Evolutionary conservation across 2,329 filamentous ascomycete genomes (phyloP), one percentile per base, ranked within the genome.

Genomic region (Tolypocladium nubicola): DNA sequence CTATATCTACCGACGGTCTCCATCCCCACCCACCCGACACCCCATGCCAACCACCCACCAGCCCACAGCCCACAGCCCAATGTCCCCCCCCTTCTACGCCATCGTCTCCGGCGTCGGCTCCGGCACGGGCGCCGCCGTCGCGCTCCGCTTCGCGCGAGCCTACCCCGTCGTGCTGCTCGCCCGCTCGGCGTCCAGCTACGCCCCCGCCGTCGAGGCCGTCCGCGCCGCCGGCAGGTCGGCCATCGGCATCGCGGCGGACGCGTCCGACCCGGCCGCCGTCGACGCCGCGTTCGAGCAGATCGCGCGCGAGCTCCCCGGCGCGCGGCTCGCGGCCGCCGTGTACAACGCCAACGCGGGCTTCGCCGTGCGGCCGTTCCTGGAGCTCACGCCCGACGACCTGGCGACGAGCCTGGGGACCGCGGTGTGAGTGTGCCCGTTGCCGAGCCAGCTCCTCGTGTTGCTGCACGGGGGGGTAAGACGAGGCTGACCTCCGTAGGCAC

Each of bases 131-230:
- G 68, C 74, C 45, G 72, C 79, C 2, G 68, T 75, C 8, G 84
- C 84, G 23, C 72, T 80, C 56, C 79, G 78, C 58, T 87, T 88
- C 67, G 78, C 83, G 43, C 72, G 83, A 60, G 66, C 79, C 10
- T 94, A 93, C 66, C 83, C 87, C 0, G 86, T 93, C 1, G 86
- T 89, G 1, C 76, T 93, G 1, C 80, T 93, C n/a, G 84, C 89
- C 14, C 85, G 89, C 54, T 83, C 76, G 19, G 78, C 84, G 0
- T 78, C 82, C 47, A 88, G 79, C 69, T 90, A 85, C 71, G 76
- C 82, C 57, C 73, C 77, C n/a, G 77, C 90, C 3, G 85, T 88
- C 8, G 68, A 79, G 3, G 87, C 90, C 63, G 90, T 94, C 72
- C 84, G 84, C 57, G 68, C 73, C 6, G 69, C 73, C 0, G 89